Evolutionary conservation across 768 basidiomycete genomes (phyloP), one percentile per base, ranked within the genome.

Genomic region (Naganishia randhawae): DNA sequence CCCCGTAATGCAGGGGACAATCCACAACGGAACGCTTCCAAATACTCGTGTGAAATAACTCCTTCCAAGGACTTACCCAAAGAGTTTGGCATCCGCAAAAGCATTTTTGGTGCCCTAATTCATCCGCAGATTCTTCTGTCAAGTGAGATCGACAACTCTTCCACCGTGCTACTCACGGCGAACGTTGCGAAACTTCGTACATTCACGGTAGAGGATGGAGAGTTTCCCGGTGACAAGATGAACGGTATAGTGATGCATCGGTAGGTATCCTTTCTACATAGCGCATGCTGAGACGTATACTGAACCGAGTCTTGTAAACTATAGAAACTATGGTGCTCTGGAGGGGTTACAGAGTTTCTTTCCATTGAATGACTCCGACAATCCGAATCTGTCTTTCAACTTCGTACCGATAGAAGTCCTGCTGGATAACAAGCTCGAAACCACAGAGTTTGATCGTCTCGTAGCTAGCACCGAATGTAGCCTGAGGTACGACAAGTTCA

Each of bases 401-500:
- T 81, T 77, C 84, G 86, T 98, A 31, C 94, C 94, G n/a, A 83
- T 93, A 27, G 94, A 98, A 80, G 89, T 93, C 48, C 80, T 94
- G 62, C 86, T 95, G 66, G 92, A 97, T 80, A 84, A 87, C 62
- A 85, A 88, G 51, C 89, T 89, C 75, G 90, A 93, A 80, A 89
- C 86, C 69, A 83, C 83, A 54, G 86, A 86, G 55, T 95, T 95
- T 77, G 91, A 95, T 74, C 88, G 92, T 2, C 84, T 98, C 42
- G 89, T 97, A 7, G 89, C 91, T 2, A 90, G 91, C 78, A 91
- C 93, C 0, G 86, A 90, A 67, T 90, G 89, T 0, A 86, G 84
- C 4, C 86, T 95, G 69, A 89, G 87, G 53, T 92, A 93, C 76
- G 94, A 97, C 83, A 92, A 91, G 77, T 95, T 95, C 82, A 98